Base-by-base conservation (phyloP, 495 filamentous ascomycete species). In the Trypethelium eluteriae region DNA sequence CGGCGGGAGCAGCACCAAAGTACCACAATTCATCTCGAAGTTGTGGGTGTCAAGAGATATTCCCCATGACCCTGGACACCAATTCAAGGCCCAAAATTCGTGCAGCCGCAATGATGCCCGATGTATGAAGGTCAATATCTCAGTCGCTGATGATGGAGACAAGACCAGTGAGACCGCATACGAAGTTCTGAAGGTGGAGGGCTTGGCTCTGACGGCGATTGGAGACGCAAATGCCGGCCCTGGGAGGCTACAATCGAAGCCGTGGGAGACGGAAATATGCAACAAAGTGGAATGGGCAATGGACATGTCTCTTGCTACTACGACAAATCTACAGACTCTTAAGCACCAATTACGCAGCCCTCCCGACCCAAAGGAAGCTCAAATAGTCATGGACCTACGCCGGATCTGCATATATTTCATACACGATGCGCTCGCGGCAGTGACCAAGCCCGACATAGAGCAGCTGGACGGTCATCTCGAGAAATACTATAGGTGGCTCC, bases 51-150 rank as follows among this genome's bases (percentile, higher is more conserved):
- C 59, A 16, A 38, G 34, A 16, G 12, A 62, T 6, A 35, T 62
- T 16, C n/a, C 12, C 5, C 34, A 35, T 34, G 59, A 62, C n/a
- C 59, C 59, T 36, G 62, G 62, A 32, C 62, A 64, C 18, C 62
- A 49, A n/a, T 49, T 39, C n/a, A 16, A 14, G 14, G 14, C 41
- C 14, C 6, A 7, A 7, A 7, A 7, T 14, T 53, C 18, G 5
- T 53, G 49, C 49, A 11, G 49, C 12, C 49, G 18, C 16, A 53
- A 53, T 25, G 49, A 53, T 18, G 49, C 49, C 5, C 49, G n/a
- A 14, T 14, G 12, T n/a, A 18, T 2, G 49, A 18, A 53, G n/a
- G 49, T 25, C 10, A n/a, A 53, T 53, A 25, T 18, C 12, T 53
- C 18, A 53, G 49, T 53, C 49, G n/a, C 18, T 1, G 49, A 53